These are phyloP conservation scores for Russula sp. DNA, from an alignment of 768 basidiomycete genomes.

Conservation along the genomic window DNA sequence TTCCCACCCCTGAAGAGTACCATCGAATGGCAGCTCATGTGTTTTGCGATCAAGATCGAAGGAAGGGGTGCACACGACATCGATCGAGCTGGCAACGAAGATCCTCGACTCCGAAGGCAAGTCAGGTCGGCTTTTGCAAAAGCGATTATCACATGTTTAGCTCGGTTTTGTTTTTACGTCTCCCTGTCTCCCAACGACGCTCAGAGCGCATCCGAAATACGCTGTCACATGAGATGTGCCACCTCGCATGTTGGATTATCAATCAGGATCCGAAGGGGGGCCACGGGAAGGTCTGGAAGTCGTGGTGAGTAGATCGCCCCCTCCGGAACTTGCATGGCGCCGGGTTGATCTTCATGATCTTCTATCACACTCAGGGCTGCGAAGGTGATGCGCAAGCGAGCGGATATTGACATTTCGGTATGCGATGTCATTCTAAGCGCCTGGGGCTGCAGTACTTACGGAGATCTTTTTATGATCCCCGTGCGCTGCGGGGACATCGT, in stretches of 20 bases:
- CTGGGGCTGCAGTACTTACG: neutral
- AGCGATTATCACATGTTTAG: neutral
- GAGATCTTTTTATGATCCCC: conserved; percentile 3
- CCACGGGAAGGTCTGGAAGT: conserved; percentile 68
- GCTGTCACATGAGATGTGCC: conserved; percentile 89
- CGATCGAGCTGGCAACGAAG: conserved; percentile 79
- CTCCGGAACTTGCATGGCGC: neutral
- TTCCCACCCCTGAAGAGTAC: neutral
- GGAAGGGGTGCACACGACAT: conserved; percentile 51
- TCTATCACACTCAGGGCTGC: conserved; percentile 49
- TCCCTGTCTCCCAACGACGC: neutral
- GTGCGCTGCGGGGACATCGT: neutral
- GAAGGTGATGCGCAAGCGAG: conserved; percentile 60
- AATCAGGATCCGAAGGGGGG: conserved; percentile 61
- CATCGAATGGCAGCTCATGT: neutral
- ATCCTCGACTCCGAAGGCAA: conserved; percentile 72
- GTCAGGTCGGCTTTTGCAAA: conserved; percentile 12
- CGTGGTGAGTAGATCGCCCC: conserved; percentile 44
- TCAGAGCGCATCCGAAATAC: conserved; percentile 78
- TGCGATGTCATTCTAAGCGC: conserved; percentile 17
- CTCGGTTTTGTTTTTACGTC: neutral
- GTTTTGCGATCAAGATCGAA: conserved; percentile 36
- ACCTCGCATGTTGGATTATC: conserved; percentile 82
- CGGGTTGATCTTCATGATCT: neutral
- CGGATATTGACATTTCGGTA: conserved; percentile 70